Conservation (phyloP, 768 basidiomycete genomes). For the Tricholoma sp. region DNA sequence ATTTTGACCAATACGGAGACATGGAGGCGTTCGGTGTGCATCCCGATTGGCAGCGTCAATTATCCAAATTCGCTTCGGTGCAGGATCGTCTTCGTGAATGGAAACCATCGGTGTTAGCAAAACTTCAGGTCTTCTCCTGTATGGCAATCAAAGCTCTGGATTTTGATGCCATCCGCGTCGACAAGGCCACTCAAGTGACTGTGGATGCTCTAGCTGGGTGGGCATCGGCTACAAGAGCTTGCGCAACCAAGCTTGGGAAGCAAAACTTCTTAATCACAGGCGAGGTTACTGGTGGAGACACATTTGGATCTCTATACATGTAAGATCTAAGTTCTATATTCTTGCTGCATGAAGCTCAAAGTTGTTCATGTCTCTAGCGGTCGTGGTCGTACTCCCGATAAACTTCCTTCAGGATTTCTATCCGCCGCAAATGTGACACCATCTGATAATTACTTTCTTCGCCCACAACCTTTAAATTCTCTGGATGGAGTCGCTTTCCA, state of each 20-base stretch:
- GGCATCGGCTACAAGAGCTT: conserved; percentile 67
- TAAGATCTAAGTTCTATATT: conserved; percentile 29
- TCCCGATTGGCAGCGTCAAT: conserved; percentile 89
- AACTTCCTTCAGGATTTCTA: conserved; percentile 63
- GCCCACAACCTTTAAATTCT: conserved; percentile 51
- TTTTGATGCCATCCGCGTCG: conserved; percentile 91
- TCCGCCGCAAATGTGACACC: conserved; percentile 64
- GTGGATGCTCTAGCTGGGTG: conserved; percentile 75
- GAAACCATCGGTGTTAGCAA: conserved; percentile 72
- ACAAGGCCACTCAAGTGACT: conserved; percentile 90
- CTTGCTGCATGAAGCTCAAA: not conserved
- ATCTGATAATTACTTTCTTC: conserved; percentile 68
- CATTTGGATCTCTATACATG: conserved; percentile 84
- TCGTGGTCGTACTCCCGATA: conserved; percentile 78
- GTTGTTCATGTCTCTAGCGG: conserved; percentile 44
- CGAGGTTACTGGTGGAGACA: conserved; percentile 92
- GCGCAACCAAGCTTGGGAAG: conserved; percentile 70
- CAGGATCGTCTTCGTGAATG: conserved; percentile 96
- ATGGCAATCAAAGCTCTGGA: conserved; percentile 85
- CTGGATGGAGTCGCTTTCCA: conserved; percentile 88
- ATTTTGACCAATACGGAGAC: conserved; percentile 95
- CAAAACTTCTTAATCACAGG: conserved; percentile 88
- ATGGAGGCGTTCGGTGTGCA: conserved; percentile 98
- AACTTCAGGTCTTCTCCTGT: conserved; percentile 76
- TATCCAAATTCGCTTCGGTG: conserved; percentile 93